Evolutionary conservation across 1,139 yeast genomes (phyloP).

Genomic region (Nakaseomyces uthaithaninus): DNA sequence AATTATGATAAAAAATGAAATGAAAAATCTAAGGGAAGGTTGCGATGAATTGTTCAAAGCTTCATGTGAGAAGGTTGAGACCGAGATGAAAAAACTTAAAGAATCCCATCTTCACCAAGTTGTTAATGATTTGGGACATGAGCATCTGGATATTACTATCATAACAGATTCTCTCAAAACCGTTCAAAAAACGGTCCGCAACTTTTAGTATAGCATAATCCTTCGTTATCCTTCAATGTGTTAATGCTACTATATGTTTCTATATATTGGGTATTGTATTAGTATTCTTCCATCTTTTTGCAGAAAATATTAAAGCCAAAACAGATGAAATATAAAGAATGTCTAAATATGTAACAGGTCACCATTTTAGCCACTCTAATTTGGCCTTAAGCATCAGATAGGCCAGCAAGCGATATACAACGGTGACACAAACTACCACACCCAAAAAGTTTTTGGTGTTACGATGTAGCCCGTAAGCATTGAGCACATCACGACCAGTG

Average conservation of each 20-base stretch:
- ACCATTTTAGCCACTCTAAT: constrained; percentile 28
- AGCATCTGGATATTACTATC: constrained; percentile 9
- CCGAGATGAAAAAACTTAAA: constrained; percentile 10
- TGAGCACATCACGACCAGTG: constrained; percentile 45
- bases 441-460: constrained; percentile 33
- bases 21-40: constrained; percentile 17
- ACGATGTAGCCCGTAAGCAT: constrained; percentile 36
- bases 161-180: constrained; percentile 13
- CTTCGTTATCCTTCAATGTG: too few species aligned
- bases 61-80: constrained; percentile 10
- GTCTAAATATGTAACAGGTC: not conserved
- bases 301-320: not conserved
- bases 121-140: constrained; percentile 12
- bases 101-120: constrained; percentile 9
- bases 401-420: constrained; percentile 36
- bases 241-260: too few species aligned
- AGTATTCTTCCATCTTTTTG: not conserved
- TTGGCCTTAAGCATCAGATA: constrained; percentile 32
- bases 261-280: too few species aligned
- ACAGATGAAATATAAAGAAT: not conserved
- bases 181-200: constrained; percentile 20
- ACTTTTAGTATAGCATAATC: constrained; percentile 15
- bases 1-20: constrained; percentile 15
- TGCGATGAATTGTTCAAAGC: constrained; percentile 18
- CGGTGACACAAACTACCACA: constrained; percentile 33